Evolutionary conservation across 148 eudicot genomes (phyloP).

Genomic region (Rhododendron simsii): DNA sequence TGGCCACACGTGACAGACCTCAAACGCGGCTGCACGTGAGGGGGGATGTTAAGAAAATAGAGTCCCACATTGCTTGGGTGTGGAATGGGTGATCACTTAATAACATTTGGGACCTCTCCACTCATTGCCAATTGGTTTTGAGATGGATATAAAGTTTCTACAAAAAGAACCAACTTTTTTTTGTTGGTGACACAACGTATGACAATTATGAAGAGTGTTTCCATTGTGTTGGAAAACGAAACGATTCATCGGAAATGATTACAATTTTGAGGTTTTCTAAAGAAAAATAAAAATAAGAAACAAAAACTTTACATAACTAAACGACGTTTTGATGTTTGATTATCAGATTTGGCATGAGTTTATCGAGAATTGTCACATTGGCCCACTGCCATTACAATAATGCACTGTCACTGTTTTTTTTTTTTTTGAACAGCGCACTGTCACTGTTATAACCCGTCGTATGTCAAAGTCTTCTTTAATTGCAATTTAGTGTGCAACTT

Average conservation of each 20-base stretch:
- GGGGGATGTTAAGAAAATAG: too few species aligned
- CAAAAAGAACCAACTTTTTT: background rate
- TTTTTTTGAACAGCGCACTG: background rate
- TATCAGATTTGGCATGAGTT: background rate
- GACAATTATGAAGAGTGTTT: background rate
- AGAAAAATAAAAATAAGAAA: background rate
- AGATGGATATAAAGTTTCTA: too few species aligned
- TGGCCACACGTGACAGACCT: too few species aligned
- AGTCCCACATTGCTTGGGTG: too few species aligned
- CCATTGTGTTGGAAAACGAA: background rate
- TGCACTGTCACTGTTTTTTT: background rate
- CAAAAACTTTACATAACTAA: background rate
- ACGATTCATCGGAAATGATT: background rate
- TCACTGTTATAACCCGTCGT: background rate
- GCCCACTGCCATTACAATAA: background rate
- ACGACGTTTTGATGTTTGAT: too few species aligned
- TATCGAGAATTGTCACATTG: background rate
- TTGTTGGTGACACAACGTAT: background rate
- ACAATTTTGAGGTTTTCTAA: background rate
- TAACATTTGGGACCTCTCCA: too few species aligned
- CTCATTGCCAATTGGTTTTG: too few species aligned
- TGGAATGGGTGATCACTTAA: too few species aligned
- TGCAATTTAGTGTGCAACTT: background rate
- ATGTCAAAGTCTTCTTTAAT: background rate
- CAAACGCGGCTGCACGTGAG: too few species aligned